Percentiles rank a stretch among this genome's conserved stretches.
These are phyloP conservation scores for Astragalus membranaceus DNA, from an alignment of 306 rosid species.

Conservation along the genomic window DNA sequence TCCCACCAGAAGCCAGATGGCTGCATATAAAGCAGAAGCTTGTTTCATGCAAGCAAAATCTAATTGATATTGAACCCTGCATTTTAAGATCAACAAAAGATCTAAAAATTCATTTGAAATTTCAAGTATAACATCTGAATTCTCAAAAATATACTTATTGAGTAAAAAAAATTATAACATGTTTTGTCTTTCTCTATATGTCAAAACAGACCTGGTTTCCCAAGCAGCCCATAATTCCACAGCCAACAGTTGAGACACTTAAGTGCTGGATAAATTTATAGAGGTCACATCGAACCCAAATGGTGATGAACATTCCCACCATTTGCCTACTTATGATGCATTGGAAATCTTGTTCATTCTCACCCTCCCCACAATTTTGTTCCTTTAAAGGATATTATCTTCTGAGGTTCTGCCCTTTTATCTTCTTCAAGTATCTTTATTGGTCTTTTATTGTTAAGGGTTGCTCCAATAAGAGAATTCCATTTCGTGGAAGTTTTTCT, in stretches of 20 bases:
- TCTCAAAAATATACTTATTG: background rate
- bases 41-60: slow-evolving; percentile 68
- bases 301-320: slow-evolving; percentile 76
- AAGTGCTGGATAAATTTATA: slow-evolving; percentile 36
- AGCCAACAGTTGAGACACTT: slow-evolving; percentile 61
- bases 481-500: slow-evolving; percentile 42
- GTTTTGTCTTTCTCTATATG: background rate
- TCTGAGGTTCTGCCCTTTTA: slow-evolving; percentile 31
- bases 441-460: slow-evolving; percentile 43
- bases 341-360: slow-evolving; percentile 32
- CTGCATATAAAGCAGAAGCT: slow-evolving; percentile 87
- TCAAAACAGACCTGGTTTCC: slow-evolving; percentile 62
- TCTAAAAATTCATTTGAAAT: background rate
- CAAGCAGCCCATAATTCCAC: slow-evolving; percentile 80
- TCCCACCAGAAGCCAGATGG: slow-evolving; percentile 81
- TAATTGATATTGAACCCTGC: slow-evolving; percentile 87
- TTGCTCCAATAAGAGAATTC: slow-evolving; percentile 55
- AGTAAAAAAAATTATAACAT: background rate
- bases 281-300: slow-evolving; percentile 62
- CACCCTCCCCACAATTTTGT: slow-evolving; percentile 5
- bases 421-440: slow-evolving; percentile 13
- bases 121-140: background rate
- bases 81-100: slow-evolving; percentile 17
- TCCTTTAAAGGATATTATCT: slow-evolving; percentile 37
- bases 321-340: slow-evolving; percentile 70